Base-by-base conservation (phyloP, 2,329 filamentous ascomycete genomes). In the Aspergillus latus region DNA sequence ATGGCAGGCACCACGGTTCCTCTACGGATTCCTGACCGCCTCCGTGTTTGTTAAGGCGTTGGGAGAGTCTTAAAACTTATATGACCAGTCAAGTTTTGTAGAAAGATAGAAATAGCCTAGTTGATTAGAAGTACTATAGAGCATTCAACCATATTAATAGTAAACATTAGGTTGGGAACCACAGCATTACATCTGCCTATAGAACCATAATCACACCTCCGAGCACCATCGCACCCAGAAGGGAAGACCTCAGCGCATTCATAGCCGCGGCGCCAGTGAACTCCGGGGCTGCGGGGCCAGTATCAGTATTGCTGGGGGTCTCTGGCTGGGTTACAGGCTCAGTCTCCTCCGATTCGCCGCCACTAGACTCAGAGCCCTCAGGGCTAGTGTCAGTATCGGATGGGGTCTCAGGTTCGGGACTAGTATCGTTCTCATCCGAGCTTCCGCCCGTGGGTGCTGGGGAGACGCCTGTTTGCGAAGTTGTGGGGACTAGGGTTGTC, bases 171-270 rank as follows among this genome's bases (percentile, higher is more conserved):
- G 2, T 21, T 21, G 2, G 2, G 2, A 21, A 21, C 21, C 21
- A 21, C 21, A 21, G 21, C 21, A 21, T 21, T 21, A 21, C 21
- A 16, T 3, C 21, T 21, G 21, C 21, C 21, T 60, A 66, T 26
- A 66, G 50, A 48, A 59, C 56, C 49, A 66, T 36, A 28, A 60
- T 53, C 32, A 59, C 61, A 42, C 59, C 62, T 34, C 59, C 55
- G 36, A 56, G 50, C 28, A 61, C 57, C 40, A 62, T 40, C 11
- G 57, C 54, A 49, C 64, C 62, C 34, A 46, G 58, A 26, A 57
- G 34, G 43, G 50, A 52, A 49, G 54, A 58, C 40, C 57, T 49
- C 45, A 53, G 26, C 8, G 45, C 52, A 44, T 64, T 61, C 47
- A 52, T 40, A 11, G 49, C 40, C 26, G 59, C 61, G 52, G 61